These are phyloP conservation scores for Salix arbutifolia DNA, from an alignment of 345 rosid genomes.

Conservation along the genomic window DNA sequence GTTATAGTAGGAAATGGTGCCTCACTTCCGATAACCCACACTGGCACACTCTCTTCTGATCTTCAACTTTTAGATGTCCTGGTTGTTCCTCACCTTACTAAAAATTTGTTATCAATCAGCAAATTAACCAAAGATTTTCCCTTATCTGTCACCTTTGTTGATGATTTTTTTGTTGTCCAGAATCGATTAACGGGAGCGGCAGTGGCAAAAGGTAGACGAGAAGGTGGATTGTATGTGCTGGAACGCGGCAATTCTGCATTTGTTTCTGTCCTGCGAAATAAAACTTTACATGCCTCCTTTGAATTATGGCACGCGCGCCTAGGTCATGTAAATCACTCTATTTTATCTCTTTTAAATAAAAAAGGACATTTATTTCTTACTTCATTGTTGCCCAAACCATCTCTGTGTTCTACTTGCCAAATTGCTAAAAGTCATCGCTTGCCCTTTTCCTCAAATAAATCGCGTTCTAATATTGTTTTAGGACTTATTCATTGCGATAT, in stretches of 20 bases:
- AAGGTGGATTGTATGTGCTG: not conserved
- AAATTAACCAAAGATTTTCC: conserved; percentile 2
- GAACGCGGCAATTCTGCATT: too few species aligned
- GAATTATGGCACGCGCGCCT: too few species aligned
- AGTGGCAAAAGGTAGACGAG: not conserved
- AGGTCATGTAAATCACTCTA: too few species aligned
- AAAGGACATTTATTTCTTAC: too few species aligned
- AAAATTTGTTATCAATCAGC: conserved; percentile 13
- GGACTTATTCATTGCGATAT: not conserved
- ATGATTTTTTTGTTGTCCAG: not conserved
- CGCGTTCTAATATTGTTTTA: not conserved
- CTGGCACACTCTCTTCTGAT: not conserved
- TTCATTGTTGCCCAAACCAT: too few species aligned
- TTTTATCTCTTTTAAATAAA: too few species aligned
- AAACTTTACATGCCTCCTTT: too few species aligned
- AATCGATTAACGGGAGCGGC: not conserved
- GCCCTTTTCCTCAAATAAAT: not conserved
- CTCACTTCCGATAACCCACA: conserved; percentile 2
- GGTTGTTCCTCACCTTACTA: conserved; percentile 6
- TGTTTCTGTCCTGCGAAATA: too few species aligned
- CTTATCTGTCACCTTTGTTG: not conserved
- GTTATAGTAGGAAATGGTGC: conserved; percentile 12
- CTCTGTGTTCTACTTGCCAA: not conserved
- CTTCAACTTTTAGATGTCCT: conserved; percentile 4
- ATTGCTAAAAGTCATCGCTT: conserved; percentile 1